Base-by-base conservation (phyloP, 805 yeast species). In the Aciculoconidium aculeatum region DNA sequence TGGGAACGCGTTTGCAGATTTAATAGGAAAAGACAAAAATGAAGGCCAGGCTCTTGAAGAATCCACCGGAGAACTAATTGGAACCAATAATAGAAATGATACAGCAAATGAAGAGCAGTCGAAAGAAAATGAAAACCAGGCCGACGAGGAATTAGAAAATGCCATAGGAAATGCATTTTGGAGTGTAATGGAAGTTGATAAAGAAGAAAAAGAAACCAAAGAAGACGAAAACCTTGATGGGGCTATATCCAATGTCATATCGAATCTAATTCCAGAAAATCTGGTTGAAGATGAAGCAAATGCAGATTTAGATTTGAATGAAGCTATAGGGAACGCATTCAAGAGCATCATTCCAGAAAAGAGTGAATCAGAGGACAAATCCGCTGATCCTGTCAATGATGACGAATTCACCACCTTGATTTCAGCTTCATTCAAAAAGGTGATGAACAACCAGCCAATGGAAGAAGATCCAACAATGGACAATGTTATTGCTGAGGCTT, bases 401-500 rank as follows among this genome's bases (percentile, higher is more conserved):
- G 30, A 28, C 16, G 33, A 29, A 7, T 25, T 42, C 15, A 27
- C 32, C 6, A 34, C 25, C 4, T 33, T 37, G 20, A 38, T 41
- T 3, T 35, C 41, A 4, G 35, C 35, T 2, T 35, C 43, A 5
- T 32, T 39, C 23, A 28, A 23, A 11, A 31, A 34, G 11, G 34
- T 25, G 5, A 21, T 39, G 27, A 26, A 30, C 12, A 37, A 23
- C 17, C 37, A 11, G 16, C 29, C 23, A 12, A 19, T 17, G 7
- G 32, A 25, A 14, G 28, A 17, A 8, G 39, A 30, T n/a, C 23
- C 19, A 7, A 20, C 11, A 21, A 44, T 54, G 40, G 57, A 53
- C 23, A 50, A 36, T 32, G 58, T 49, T n/a, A 53, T 55, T 6
- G 31, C 40, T 8, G 53, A 53, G 33, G 61, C 59, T 1, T 54